Evolutionary conservation across 768 basidiomycete species (phyloP).

Genomic region (Myochromella boudieri): DNA sequence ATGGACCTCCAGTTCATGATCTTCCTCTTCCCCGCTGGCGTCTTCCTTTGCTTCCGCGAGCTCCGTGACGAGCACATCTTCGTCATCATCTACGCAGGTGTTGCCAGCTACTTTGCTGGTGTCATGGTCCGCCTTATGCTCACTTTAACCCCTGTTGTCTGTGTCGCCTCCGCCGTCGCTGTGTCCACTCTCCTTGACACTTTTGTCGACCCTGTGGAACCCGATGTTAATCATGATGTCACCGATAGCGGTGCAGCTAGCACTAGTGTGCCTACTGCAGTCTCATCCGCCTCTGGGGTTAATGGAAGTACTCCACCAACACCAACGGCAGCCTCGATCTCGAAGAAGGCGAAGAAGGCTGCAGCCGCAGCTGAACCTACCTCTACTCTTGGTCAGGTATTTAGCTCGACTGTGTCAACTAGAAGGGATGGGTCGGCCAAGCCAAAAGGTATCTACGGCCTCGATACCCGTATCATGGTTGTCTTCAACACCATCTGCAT

Average conservation of each 20-base stretch:
- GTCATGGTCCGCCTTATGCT: conserved; percentile 99
- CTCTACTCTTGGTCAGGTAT: conserved; percentile 37
- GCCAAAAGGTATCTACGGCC: conserved; percentile 71
- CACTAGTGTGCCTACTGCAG: background rate
- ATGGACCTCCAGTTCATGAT: conserved; percentile 99
- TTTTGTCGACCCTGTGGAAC: conserved; percentile 84
- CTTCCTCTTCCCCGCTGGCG: conserved; percentile 97
- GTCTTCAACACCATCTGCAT: conserved; percentile 73
- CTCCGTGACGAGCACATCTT: conserved; percentile 97
- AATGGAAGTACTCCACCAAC: conserved; percentile 19
- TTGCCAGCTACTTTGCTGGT: conserved; percentile 97
- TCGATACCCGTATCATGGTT: conserved; percentile 80
- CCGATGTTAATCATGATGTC: conserved; percentile 38
- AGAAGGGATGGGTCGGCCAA: conserved; percentile 34
- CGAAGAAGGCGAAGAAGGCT: conserved; percentile 66
- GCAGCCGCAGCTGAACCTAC: conserved; percentile 29
- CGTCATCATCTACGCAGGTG: conserved; percentile 95
- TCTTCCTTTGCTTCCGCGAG: conserved; percentile 90
- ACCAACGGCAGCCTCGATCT: conserved; percentile 29
- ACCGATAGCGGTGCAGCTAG: conserved; percentile 26
- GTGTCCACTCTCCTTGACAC: conserved; percentile 85
- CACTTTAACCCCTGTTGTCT: conserved; percentile 95
- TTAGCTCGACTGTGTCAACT: conserved; percentile 35
- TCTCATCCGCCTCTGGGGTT: background rate
- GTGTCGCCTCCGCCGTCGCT: conserved; percentile 89